phyloP scores from a whole-genome alignment of 225 moss, liverwort and hornwort genomes.

The Neckera pumila region DNA sequence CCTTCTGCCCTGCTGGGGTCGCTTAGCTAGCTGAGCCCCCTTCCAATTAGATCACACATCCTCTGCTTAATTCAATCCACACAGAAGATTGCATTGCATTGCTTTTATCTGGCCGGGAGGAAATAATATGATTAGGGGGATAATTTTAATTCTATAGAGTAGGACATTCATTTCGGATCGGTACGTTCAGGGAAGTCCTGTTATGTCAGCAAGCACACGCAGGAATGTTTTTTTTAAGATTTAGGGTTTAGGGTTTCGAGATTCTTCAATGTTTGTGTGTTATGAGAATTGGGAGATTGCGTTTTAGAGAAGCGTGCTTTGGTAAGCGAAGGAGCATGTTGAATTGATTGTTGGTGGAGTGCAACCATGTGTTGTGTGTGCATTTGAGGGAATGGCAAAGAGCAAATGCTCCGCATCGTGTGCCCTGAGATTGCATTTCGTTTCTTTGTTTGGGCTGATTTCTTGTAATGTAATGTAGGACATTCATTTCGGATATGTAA shows the following conservation, averaged over 20 bases:
- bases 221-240: not conserved
- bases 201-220: not conserved
- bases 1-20: conserved; percentile 54
- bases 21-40: not conserved
- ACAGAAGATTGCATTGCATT: not conserved
- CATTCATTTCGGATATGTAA: not conserved
- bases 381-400: not conserved
- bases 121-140: not conserved
- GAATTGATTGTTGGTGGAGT: too few species aligned
- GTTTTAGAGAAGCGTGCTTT: not conserved
- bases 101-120: too few species aligned
- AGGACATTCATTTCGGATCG: not conserved
- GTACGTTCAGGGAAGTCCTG: not conserved
- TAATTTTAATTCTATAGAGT: not conserved
- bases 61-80: not conserved
- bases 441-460: not conserved
- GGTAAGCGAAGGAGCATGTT: not conserved
- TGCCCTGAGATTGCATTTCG: not conserved
- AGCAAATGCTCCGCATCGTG: not conserved
- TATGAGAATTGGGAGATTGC: not conserved
- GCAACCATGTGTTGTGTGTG: not conserved
- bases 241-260: too few species aligned
- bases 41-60: not conserved
- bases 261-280: not conserved
- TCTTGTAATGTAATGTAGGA: not conserved